phyloP scores from a whole-genome alignment of 1,284 basidiomycete genomes.

The Ceratobasidium sp. region DNA sequence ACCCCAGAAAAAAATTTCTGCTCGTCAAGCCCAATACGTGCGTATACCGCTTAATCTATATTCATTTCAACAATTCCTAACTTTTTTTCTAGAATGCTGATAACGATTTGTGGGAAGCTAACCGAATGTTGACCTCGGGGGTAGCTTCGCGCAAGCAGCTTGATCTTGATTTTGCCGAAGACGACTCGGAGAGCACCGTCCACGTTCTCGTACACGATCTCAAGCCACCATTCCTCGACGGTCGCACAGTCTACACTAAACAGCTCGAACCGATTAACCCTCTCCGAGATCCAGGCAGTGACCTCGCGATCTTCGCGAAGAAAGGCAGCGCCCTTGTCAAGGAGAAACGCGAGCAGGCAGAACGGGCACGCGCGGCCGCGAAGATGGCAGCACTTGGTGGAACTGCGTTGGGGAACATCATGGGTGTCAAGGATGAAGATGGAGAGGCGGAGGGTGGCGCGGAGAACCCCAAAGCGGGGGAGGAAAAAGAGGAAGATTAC shows the following conservation, averaged over 20 bases:
- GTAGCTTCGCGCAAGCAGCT: constrained; percentile 87
- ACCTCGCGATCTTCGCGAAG: constrained; percentile 95
- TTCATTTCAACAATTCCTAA: constrained; percentile 43
- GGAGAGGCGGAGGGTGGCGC: constrained; percentile 78
- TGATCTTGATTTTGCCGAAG: constrained; percentile 88
- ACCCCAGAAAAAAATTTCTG: constrained; percentile 82
- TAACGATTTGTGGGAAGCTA: constrained; percentile 98
- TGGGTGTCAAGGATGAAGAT: constrained; percentile 96
- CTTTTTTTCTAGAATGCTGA: constrained; percentile 80
- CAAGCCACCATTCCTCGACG: constrained; percentile 97
- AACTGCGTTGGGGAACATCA: constrained; percentile 93
- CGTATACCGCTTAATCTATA: constrained; percentile 53
- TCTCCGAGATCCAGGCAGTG: constrained; percentile 91
- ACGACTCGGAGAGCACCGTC: constrained; percentile 93
- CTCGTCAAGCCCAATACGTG: constrained; percentile 93
- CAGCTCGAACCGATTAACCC: constrained; percentile 98
- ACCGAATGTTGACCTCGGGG: constrained; percentile 96
- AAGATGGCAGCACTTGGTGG: constrained; percentile 94
- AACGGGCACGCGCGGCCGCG: constrained; percentile 94
- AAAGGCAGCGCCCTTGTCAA: constrained; percentile 94
- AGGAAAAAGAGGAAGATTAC: constrained; percentile 76
- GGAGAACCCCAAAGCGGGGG: constrained; percentile 62
- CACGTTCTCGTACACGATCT: constrained; percentile 98
- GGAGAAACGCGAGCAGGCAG: constrained; percentile 95
- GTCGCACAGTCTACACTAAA: constrained; percentile 94